Evolutionary conservation across 805 yeast species (phyloP), one percentile per base, ranked within the genome.

Genomic region (Wickerhamomyces ciferrii): DNA sequence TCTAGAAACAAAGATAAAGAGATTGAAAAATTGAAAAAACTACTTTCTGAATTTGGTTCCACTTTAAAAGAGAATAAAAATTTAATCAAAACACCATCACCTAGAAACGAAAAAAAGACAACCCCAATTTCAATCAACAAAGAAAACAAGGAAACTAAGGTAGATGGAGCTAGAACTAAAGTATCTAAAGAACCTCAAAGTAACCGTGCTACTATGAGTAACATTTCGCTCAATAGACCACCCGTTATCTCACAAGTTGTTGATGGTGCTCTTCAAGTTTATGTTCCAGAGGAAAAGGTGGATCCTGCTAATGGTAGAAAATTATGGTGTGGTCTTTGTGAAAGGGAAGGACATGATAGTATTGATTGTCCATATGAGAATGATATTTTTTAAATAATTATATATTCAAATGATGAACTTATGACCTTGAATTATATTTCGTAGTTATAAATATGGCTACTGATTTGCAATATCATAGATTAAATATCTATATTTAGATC

Each of bases 271-370:
- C 62, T 77, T 25, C 79, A 77, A 27, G 70, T 81, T 1, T 79
- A 76, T 47, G 62, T 66, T 36, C 85, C 88, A 0, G 67, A 69
- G 4, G 60, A 55, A 20, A 59, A 55, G 19, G 59, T 65, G 14
- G 94, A 88, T 60, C 85, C 91, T 1, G 72, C 90, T 0, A 80
- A 79, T 2, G 96, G 96, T 1, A 74, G 91, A 39, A 69, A 69
- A 24, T 74, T 79, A 51, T 92, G 97, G 96, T 92, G 99, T 68
- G 96, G 96, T 0, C 70, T 89, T 44, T 92, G 99, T 67, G 98
- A 92, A 62, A 71, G 88, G 45, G 82, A 79, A 40, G 99, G 98
- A 0, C 99, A 92, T 60, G 83, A 81, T 42, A 85, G 94, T 52
- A 71, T 83, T 27, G 89, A 89, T 46, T 92, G 99, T 65, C 97